Base-by-base conservation (phyloP, 2,329 filamentous ascomycete species). In the Ceratocystis cubensis region DNA sequence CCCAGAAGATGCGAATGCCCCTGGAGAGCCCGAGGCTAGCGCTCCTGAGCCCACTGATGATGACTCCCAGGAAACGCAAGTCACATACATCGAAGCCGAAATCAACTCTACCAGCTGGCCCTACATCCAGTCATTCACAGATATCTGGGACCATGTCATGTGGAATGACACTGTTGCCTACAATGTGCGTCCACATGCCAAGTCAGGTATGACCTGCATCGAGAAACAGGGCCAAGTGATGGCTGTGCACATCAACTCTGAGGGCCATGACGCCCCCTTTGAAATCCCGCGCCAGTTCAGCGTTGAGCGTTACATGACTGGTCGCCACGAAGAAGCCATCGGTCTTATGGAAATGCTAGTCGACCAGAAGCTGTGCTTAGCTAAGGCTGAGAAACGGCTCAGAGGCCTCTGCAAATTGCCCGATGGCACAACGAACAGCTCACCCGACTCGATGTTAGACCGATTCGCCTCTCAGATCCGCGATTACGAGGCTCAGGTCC, bases 221-320 rank as follows among this genome's bases (percentile, higher is more conserved):
- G 73, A 74, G n/a, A 74, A 78, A 15, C 74, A 77, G 67, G 79
- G 79, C 3, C 80, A 83, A n/a, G 76, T 84, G 2, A 70, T 84
- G 28, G 76, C 77, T 6, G 75, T 84, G 46, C 77, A 77, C 56
- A 71, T 84, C 13, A 74, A 75, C 17, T 76, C 75, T 2, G 73
- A 76, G 3, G 78, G 77, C 1, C 74, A 78, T 3, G 71, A 73
- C 6, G 28, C 33, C 20, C 75, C 75, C 2, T 75, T 82, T 53
- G 79, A 82, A 2, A 78, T 84, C 44, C 82, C 82, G 5, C 73
- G 74, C 53, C 73, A 78, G 13, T 78, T 83, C 69, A 84, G 82
- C 69, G 78, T 80, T 0, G 82, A 84, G 71, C 78, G 77, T n/a
- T 84, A 84, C 67, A 72, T 82, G 64, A 73, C 75, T 61, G 73